Conservation (phyloP, 352 stramenopile genomes). For the Globisporangium carolinianum region DNA sequence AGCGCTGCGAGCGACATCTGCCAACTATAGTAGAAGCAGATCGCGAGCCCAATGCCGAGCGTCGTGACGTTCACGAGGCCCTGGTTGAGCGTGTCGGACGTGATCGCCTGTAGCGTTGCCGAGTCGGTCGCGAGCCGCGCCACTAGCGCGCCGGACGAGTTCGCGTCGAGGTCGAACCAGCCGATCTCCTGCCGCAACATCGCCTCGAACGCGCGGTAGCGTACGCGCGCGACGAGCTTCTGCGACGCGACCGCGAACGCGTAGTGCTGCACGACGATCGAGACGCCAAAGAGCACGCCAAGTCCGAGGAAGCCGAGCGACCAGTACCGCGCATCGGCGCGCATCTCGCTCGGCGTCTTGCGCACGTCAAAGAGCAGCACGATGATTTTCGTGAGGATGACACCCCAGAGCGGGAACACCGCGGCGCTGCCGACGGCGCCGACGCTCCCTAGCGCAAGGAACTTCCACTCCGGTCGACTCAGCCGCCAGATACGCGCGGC, state of each 20-base stretch:
- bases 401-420: slow-evolving; percentile 34
- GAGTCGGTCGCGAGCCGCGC: not conserved
- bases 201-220: slow-evolving; percentile 28
- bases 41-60: slow-evolving; percentile 32
- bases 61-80: slow-evolving; percentile 48
- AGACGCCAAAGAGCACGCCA: slow-evolving; percentile 29
- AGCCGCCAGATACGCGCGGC: slow-evolving; percentile 32
- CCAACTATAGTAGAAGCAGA: slow-evolving; percentile 55
- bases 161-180: not conserved
- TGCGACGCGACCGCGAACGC: slow-evolving; percentile 45
- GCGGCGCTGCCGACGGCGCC: slow-evolving; percentile 36
- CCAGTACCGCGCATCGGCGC: slow-evolving; percentile 19
- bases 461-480: slow-evolving; percentile 34
- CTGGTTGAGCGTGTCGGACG: slow-evolving; percentile 59
- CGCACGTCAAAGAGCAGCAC: slow-evolving; percentile 40
- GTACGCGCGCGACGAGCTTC: slow-evolving; percentile 39
- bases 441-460: slow-evolving; percentile 30
- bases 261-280: slow-evolving; percentile 40
- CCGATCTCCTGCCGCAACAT: slow-evolving; percentile 30
- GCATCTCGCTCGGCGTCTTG: slow-evolving; percentile 14
- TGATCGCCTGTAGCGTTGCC: slow-evolving; percentile 54
- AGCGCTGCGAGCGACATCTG: slow-evolving; percentile 46
- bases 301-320: slow-evolving; percentile 31
- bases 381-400: slow-evolving; percentile 48
- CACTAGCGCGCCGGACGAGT: not conserved